A percentile compares a stretch with the other conserved stretches of the same genome.
Evolutionary conservation across 2,329 filamentous ascomycete species (phyloP).

Genomic region (Tolypocladium tropicale): DNA sequence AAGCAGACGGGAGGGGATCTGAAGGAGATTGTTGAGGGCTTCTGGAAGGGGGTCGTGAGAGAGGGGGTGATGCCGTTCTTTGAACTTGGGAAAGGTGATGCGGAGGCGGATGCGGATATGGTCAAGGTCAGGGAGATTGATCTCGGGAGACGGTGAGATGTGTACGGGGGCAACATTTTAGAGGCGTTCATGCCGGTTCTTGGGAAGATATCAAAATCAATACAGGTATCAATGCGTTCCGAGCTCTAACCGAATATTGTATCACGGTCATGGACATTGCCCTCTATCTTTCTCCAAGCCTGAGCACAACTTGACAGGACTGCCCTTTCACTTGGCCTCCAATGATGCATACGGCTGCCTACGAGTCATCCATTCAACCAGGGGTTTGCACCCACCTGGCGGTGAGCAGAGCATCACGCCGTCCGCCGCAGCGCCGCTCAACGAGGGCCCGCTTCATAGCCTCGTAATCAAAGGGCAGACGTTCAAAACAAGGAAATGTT

Average conservation of each 20-base stretch:
- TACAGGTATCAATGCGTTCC: too few species aligned
- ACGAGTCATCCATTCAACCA: not conserved
- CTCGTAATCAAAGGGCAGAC: not conserved
- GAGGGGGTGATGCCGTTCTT: constrained; percentile 62
- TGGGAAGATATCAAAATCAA: not conserved
- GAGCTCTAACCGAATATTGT: too few species aligned
- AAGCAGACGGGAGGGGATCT: constrained; percentile 81
- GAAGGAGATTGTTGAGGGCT: constrained; percentile 57
- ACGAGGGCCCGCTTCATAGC: not conserved
- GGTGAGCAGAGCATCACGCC: not conserved
- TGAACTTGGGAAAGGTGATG: constrained; percentile 14
- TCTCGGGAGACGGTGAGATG: constrained; percentile 33
- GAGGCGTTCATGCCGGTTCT: not conserved
- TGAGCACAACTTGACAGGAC: too few species aligned
- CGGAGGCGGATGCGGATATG: constrained; percentile 29
- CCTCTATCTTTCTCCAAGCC: not conserved
- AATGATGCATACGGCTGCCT: not conserved
- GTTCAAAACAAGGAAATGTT: not conserved
- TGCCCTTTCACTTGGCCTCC: not conserved
- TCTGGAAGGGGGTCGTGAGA: constrained; percentile 68
- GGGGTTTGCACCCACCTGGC: too few species aligned
- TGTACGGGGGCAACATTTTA: not conserved
- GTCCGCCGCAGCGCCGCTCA: not conserved
- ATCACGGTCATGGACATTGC: too few species aligned
- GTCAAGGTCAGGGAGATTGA: constrained; percentile 42